Evolutionary conservation across 495 filamentous ascomycete species (phyloP), one percentile per base, ranked within the genome.

Genomic region (Aspergillus indologenus): DNA sequence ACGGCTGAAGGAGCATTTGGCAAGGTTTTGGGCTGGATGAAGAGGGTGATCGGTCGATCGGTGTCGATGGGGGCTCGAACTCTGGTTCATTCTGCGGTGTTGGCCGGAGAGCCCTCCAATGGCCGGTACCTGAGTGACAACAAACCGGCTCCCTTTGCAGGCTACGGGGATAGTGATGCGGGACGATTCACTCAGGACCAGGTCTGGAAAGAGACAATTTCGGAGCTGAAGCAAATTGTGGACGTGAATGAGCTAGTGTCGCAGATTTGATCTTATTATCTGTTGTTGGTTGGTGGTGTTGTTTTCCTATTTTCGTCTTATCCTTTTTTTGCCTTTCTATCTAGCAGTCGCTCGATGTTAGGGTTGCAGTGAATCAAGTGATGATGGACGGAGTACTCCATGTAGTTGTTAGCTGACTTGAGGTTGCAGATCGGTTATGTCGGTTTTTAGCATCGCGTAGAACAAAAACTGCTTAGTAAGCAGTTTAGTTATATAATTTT

Each of bases 121-220:
- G 57, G 58, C 5, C 19, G 7, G 42, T 59, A 71, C 24, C 23
- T 72, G 29, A 60, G 71, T 47, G 61, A 70, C 29, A 65, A 66
- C 53, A 31, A 43, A 5, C 26, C 56, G 6, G 52, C 49, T 5
- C 64, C 48, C 1, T 59, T 59, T 53, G 57, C 49, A 21, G 57
- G 42, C 1, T 53, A 53, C 6, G 49, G 15, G 1, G 49, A 40
- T 1, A 53, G 48, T 42, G 47, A 40, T 1, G 5, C 9, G 1
- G 57, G 57, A 15, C 12, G 42, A 12, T 26, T 22, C 15, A 47
- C 12, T 0, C 48, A 47, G 57, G 8, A 14, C 3, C 19, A 46
- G 49, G 57, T 53, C 17, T 53, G 57, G 57, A 24, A 53, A 4
- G 49, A 46, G 49, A 59, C 42, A 20, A 19, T 59, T 14, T 7